These are phyloP conservation scores for Penicillium roqueforti DNA, from an alignment of 495 filamentous ascomycete genomes.

Conservation along the genomic window DNA sequence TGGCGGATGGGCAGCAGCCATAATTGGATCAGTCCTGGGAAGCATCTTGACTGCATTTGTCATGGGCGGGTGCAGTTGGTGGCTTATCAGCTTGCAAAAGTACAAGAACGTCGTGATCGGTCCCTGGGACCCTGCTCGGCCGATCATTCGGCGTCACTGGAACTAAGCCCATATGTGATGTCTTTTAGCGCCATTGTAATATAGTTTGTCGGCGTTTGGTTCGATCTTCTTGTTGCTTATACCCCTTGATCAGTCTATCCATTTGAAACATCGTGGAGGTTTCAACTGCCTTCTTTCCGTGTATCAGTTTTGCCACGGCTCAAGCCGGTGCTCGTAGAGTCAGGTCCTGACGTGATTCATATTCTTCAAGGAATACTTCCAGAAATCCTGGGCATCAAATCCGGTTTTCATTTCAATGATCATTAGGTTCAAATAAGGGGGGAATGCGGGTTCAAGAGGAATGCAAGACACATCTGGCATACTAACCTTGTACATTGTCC, in stretches of 20 bases:
- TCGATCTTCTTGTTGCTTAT: slow-evolving; percentile 15
- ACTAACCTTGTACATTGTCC: background rate
- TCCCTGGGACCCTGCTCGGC: slow-evolving; percentile 94
- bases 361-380: background rate
- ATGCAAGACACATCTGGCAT: slow-evolving; percentile 17
- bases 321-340: background rate
- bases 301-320: background rate
- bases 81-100: slow-evolving; percentile 94
- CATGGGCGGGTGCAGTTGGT: slow-evolving; percentile 96
- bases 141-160: slow-evolving; percentile 63
- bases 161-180: slow-evolving; percentile 34
- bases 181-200: slow-evolving; percentile 11
- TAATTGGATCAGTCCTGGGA: slow-evolving; percentile 69
- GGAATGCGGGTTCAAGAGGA: slow-evolving; percentile 20
- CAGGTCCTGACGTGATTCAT: background rate
- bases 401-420: background rate
- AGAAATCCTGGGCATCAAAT: background rate
- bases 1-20: slow-evolving; percentile 69
- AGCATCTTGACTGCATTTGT: slow-evolving; percentile 62
- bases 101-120: slow-evolving; percentile 99
- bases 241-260: slow-evolving; percentile 23
- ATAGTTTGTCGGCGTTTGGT: slow-evolving; percentile 18
- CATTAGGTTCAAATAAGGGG: background rate
- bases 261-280: background rate
- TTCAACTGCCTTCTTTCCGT: background rate